phyloP scores from a whole-genome alignment of 1,139 yeast genomes.

The Saccharomycopsis hybrid region DNA sequence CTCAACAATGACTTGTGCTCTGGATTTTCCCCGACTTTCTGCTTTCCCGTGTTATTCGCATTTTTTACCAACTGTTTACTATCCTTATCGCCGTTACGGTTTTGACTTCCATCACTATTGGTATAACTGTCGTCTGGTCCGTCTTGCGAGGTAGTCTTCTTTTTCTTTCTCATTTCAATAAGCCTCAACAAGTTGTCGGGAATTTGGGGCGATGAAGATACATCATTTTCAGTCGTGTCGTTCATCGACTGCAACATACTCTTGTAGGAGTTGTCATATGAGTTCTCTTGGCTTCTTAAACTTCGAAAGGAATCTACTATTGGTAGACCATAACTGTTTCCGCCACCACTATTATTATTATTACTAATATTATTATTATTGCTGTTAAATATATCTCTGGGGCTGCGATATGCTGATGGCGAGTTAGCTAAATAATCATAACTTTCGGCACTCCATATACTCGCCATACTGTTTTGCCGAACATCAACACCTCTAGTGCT shows the following conservation, averaged over 20 bases:
- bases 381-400: neutral
- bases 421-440: slow-evolving; percentile 2
- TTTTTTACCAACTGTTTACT: neutral
- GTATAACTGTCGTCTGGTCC: neutral
- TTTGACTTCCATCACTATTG: neutral
- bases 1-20: slow-evolving; percentile 13
- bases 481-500: no score
- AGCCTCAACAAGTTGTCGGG: slow-evolving; percentile 52
- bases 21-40: no score
- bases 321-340: neutral
- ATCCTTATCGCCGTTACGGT: neutral
- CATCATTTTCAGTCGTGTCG: slow-evolving; percentile 28
- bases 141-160: neutral
- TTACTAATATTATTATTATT: neutral
- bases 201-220: slow-evolving; percentile 62
- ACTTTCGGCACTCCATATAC: slow-evolving; percentile 3
- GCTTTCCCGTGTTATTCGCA: neutral
- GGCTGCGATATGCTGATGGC: slow-evolving; percentile 3
- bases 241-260: neutral
- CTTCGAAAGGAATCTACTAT: slow-evolving; percentile 9
- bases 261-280: slow-evolving; percentile 18
- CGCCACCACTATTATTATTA: neutral
- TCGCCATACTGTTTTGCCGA: neutral
- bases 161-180: slow-evolving; percentile 45
- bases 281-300: slow-evolving; percentile 8